These are phyloP conservation scores for Agrostemma githago DNA, from an alignment of 148 eudicot species.

Conservation along the genomic window DNA sequence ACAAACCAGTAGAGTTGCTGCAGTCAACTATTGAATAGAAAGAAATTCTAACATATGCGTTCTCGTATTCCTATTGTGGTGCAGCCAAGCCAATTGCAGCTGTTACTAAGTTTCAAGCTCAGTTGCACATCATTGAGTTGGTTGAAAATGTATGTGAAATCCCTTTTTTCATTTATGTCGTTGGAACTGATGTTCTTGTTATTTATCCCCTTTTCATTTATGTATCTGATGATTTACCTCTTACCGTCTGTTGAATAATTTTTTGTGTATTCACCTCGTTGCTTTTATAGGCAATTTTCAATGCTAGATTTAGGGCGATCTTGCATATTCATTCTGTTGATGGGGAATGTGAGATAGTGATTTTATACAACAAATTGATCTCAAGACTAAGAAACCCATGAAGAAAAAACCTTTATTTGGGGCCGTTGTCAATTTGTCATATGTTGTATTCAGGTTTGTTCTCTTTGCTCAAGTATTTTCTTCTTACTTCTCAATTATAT, in stretches of 20 bases:
- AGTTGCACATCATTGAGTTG: slow-evolving; percentile 80
- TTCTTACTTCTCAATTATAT: too few species aligned
- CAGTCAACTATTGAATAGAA: too few species aligned
- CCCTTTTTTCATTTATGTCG: neutral
- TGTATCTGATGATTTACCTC: neutral
- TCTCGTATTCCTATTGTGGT: slow-evolving; percentile 13
- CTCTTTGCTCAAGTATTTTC: neutral
- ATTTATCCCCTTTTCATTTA: neutral
- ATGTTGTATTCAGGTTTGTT: slow-evolving; percentile 78
- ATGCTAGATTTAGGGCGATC: slow-evolving; percentile 94
- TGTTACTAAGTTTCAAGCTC: slow-evolving; percentile 71
- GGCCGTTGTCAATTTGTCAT: slow-evolving; percentile 58
- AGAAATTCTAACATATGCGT: too few species aligned
- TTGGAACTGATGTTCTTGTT: neutral
- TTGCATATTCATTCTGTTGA: slow-evolving; percentile 86
- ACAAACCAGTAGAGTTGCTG: too few species aligned
- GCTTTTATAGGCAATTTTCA: slow-evolving; percentile 64
- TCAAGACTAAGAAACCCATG: slow-evolving; percentile 67
- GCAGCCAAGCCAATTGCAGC: slow-evolving; percentile 80
- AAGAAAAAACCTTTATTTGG: slow-evolving; percentile 79
- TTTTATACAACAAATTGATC: slow-evolving; percentile 73
- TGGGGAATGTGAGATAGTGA: slow-evolving; percentile 96
- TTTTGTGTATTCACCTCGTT: neutral
- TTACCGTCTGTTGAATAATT: neutral
- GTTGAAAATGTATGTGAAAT: slow-evolving; percentile 39